Percentiles rank a stretch among this genome's conserved stretches.
These are phyloP conservation scores for Fusarium sp. DNA, from an alignment of 2,329 filamentous ascomycete genomes.

Conservation along the genomic window DNA sequence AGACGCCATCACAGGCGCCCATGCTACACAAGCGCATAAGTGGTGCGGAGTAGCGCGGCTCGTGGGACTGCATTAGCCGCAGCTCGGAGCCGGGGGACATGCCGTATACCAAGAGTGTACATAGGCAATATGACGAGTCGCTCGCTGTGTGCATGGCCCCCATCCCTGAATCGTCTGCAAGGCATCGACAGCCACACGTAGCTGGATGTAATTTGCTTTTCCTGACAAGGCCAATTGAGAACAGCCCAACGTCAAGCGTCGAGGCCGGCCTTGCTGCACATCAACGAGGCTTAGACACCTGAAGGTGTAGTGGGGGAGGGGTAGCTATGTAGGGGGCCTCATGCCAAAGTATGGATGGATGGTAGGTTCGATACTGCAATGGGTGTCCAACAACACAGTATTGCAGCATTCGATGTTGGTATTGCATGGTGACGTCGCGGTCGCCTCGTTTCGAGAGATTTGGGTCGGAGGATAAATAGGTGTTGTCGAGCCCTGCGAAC, in stretches of 20 bases:
- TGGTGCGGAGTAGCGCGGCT: neutral
- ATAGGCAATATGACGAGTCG: slow-evolving; percentile 16
- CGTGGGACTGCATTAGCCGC: neutral
- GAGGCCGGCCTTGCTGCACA: neutral
- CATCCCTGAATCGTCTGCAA: neutral
- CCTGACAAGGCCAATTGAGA: neutral
- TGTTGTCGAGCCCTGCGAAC: neutral
- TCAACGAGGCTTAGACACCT: neutral
- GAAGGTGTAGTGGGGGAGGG: slow-evolving; percentile 1
- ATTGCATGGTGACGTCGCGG: neutral
- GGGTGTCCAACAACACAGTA: neutral
- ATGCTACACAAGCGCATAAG: neutral
- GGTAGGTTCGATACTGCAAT: neutral
- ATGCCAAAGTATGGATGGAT: neutral
- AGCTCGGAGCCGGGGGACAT: neutral
- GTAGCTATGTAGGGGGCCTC: slow-evolving; percentile 8
- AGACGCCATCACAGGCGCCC: neutral
- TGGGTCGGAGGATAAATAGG: slow-evolving; percentile 21
- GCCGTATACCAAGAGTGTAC: neutral
- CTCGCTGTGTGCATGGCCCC: slow-evolving; percentile 1
- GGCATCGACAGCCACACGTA: slow-evolving; percentile 6
- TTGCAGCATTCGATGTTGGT: neutral
- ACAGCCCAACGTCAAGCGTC: neutral
- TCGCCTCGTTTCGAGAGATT: neutral
- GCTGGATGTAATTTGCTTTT: slow-evolving; percentile 22